Conservation (phyloP, 129 eudicot species). For the Glebionis coronaria region DNA sequence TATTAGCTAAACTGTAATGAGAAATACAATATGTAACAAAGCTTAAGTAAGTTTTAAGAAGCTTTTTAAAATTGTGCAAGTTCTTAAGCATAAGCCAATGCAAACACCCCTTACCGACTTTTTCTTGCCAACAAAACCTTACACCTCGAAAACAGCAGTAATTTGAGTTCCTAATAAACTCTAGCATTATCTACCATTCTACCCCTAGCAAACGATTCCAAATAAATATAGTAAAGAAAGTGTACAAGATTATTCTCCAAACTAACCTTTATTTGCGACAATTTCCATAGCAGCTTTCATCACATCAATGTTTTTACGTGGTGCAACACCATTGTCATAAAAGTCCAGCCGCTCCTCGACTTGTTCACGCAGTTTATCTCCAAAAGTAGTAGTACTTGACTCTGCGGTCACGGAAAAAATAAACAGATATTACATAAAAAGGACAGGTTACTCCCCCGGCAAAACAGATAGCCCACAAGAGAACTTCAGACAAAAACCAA, state of each 20-base stretch:
- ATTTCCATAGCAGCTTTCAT: constrained; percentile 80
- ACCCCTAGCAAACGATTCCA: no score
- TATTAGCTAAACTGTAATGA: no score
- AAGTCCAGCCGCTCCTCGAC: constrained; percentile 93
- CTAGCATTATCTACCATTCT: no score
- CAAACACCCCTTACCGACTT: not conserved
- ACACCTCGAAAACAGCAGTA: not conserved
- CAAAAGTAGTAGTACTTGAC: constrained; percentile 60
- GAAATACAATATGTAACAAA: no score
- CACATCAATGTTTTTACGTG: constrained; percentile 90
- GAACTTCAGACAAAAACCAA: not conserved
- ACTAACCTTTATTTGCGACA: constrained; percentile 55
- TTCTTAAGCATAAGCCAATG: no score
- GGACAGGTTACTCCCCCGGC: not conserved
- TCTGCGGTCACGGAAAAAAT: constrained; percentile 39
- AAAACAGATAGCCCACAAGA: not conserved
- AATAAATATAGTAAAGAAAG: not conserved
- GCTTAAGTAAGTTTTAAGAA: no score
- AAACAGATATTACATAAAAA: constrained; percentile 3
- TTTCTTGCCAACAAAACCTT: not conserved
- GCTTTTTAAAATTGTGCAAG: no score
- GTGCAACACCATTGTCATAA: constrained; percentile 94
- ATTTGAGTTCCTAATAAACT: not conserved
- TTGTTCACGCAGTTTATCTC: constrained; percentile 90
- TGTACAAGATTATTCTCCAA: not conserved